A percentile compares a stretch with the other conserved stretches of the same genome.
phyloP scores from a whole-genome alignment of 441 rosid genomes.

The Lepidium campestre region DNA sequence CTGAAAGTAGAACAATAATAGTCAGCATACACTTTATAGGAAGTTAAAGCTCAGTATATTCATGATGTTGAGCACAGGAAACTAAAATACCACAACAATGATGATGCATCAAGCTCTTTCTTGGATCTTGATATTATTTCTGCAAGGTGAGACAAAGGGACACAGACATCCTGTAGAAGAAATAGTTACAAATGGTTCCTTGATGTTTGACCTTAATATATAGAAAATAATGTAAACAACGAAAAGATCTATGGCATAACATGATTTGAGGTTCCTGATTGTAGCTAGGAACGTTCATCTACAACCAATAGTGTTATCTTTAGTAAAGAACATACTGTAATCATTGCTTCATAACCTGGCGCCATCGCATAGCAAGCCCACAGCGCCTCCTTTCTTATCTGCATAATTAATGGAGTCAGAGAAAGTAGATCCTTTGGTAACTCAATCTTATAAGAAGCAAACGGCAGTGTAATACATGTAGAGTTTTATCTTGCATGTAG shows the following conservation, averaged over 20 bases:
- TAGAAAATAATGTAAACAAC: background rate
- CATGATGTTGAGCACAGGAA: background rate
- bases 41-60: background rate
- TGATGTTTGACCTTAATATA: background rate
- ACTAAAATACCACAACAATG: constrained; percentile 49
- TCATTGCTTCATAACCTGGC: constrained; percentile 81
- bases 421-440: background rate
- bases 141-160: constrained; percentile 78
- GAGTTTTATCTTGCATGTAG: background rate
- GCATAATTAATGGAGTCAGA: constrained; percentile 10
- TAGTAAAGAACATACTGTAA: constrained; percentile 43
- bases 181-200: background rate
- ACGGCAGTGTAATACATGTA: background rate
- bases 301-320: background rate
- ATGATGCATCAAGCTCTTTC: constrained; percentile 69
- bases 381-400: constrained; percentile 91
- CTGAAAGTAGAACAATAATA: constrained; percentile 35
- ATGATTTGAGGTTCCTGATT: background rate
- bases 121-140: constrained; percentile 77
- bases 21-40: background rate
- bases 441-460: background rate
- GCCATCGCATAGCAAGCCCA: constrained; percentile 95
- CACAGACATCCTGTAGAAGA: constrained; percentile 75
- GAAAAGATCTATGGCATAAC: background rate
- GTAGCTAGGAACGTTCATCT: background rate